Evolutionary conservation across 257 asterid species (phyloP), one percentile per base, ranked within the genome.

Genomic region (Solanum pennellii): DNA sequence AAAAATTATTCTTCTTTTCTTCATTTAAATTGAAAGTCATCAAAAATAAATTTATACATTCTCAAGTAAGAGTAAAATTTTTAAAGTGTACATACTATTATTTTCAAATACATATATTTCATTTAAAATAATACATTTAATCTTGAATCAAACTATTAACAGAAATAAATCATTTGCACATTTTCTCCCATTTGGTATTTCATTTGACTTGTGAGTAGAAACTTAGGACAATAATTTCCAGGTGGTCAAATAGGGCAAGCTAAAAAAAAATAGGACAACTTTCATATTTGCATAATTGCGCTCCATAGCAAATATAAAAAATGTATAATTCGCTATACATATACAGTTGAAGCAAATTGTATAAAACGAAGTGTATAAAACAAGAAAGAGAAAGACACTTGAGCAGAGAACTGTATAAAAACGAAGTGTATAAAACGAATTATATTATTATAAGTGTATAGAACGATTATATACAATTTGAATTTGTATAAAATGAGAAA

Each of bases 41-140:
- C 3, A 68, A 0, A 68, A 29, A 6, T 13, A 68, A 68, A 2
- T 68, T 1, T 29, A 0, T 1, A 2, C 1, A 0, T 13, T 27
- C 2, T 7, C 4, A 27, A 13, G 2, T 12, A 25, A 13, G 6
- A 27, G 1, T 1, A 68, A 29, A 29, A 6, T 25, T 2, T 66
- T 1, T 5, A 5, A 12, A 66, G 27, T 1, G 13, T 27, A 66
- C 1, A 2, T 11, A 23, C 1, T 9, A 60, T 60, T 60, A 21
- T 60, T 23, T 65, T 25, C 33, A n/a, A n/a, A 65, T 25, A 65
- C 0, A 65, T 2, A n/a, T 25, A 25, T 66, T 65, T 5, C 0
- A 25, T 25, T 66, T 12, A 6, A 69, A 15, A 14, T 3, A 69
- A 0, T 3, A 4, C 1, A 31, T 15, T 8, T 31, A 8, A 15